These are phyloP conservation scores for Pleurotus ostreatus DNA, from an alignment of 768 basidiomycete genomes.

Conservation along the genomic window DNA sequence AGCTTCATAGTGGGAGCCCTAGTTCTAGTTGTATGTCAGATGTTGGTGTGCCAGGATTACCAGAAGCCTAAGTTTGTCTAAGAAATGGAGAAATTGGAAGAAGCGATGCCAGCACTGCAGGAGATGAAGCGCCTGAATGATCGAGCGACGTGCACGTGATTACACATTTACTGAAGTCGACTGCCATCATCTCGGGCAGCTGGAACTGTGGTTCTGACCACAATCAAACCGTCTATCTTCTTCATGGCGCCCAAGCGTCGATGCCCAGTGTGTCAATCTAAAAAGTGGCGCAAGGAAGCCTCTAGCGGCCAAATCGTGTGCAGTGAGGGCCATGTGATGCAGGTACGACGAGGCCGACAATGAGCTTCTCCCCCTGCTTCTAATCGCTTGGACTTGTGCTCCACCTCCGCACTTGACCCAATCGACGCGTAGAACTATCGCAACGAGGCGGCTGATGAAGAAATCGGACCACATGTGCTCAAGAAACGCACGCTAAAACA, in stretches of 20 bases:
- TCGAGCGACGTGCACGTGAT: too few species aligned
- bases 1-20: constrained; percentile 42
- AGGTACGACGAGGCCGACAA: constrained; percentile 41
- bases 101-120: background rate
- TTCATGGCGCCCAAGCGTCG: constrained; percentile 58
- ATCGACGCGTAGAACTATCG: constrained; percentile 62
- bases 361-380: too few species aligned
- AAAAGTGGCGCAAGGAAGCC: constrained; percentile 84
- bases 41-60: background rate
- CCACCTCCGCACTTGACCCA: background rate
- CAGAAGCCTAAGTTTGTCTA: background rate
- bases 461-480: constrained; percentile 57
- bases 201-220: too few species aligned
- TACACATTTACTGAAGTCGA: too few species aligned
- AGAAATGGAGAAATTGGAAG: background rate
- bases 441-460: constrained; percentile 64
- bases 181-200: too few species aligned
- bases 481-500: constrained; percentile 65
- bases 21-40: constrained; percentile 8
- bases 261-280: constrained; percentile 79
- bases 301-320: constrained; percentile 80
- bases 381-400: background rate
- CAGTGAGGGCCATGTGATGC: constrained; percentile 87
- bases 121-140: too few species aligned
- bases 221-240: too few species aligned